Evolutionary conservation across 176 grass and related monocot genomes (phyloP).

Genomic region (Carex kokanica): DNA sequence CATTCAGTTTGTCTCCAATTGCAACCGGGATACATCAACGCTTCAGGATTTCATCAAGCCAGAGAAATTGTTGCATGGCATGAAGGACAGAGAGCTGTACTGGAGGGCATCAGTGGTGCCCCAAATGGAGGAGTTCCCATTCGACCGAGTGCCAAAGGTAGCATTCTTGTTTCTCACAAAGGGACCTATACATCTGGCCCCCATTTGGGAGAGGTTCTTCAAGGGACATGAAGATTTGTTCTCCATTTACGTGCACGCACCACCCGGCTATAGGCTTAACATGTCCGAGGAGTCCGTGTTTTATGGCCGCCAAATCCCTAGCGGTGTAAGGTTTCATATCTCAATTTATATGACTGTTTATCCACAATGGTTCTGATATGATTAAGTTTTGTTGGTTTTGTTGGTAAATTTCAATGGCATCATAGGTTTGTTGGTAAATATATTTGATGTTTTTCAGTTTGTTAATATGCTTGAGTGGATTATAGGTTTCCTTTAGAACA

Average conservation of each 20-base stretch:
- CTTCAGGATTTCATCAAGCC: constrained; percentile 62
- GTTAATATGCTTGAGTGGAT: background rate
- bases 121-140: constrained; percentile 42
- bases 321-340: constrained; percentile 47
- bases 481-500: background rate
- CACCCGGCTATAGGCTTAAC: constrained; percentile 46
- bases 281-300: constrained; percentile 59
- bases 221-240: constrained; percentile 49
- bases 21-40: background rate
- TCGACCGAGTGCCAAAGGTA: constrained; percentile 67
- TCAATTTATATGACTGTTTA: constrained; percentile 7
- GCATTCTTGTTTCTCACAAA: constrained; percentile 82
- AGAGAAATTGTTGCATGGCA: constrained; percentile 57
- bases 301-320: constrained; percentile 72
- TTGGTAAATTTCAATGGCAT: background rate
- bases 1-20: constrained; percentile 25
- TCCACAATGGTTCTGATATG: background rate
- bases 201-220: constrained; percentile 91
- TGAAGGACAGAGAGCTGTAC: constrained; percentile 77
- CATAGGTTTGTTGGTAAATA: too few relatives aligned
- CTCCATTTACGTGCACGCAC: constrained; percentile 75
- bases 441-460: background rate
- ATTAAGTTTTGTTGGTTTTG: background rate
- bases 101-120: constrained; percentile 82
- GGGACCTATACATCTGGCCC: constrained; percentile 53